Base-by-base conservation (phyloP, 106 monocot species). In the Gastrodia elata region DNA sequence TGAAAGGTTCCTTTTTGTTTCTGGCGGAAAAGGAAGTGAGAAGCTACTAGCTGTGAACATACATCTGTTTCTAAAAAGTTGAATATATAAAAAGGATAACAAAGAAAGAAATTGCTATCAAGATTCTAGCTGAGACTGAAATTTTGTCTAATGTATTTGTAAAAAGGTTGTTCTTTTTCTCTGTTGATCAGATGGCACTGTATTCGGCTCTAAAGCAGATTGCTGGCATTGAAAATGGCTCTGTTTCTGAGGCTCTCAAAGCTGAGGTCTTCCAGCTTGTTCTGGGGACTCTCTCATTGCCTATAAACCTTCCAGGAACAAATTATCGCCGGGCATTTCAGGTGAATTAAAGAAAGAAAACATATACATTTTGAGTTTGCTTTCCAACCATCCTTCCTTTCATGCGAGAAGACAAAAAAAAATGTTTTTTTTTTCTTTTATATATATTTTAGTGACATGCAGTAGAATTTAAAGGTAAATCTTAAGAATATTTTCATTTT, bases 291-390 rank as follows among this genome's bases (percentile, higher is more conserved):
- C 71, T 99, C 25, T 99, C 98, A 37, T 65, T 99, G 72, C 93
- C 98, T 5, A 83, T 99, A 42, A 85, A 99, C 80, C 72, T 99
- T 37, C 98, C 98, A 6, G 88, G 88, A 24, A 91, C 93, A 25
- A 91, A 83, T 72, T 99, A 99, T 36, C 68, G 78, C 15, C 71
- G 74, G 0, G 98, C 83, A 1, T 82, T 99, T 44, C 56, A 88
- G 86, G 96, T 86, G 76, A 22, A 37, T 67, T 8, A n/a, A n/a
- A n/a, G n/a, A n/a, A n/a, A n/a, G n/a, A n/a, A n/a, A n/a, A n/a
- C n/a, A n/a, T n/a, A n/a, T n/a, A n/a, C n/a, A n/a, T n/a, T n/a
- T n/a, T n/a, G n/a, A 40, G 39, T 22, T 11, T 69, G 44, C 5
- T 6, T 58, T 2, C 5, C 3, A 52, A 52, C 14, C 61, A 61